These are phyloP conservation scores for Fagus crenata DNA, from an alignment of 306 rosid genomes.

Conservation along the genomic window DNA sequence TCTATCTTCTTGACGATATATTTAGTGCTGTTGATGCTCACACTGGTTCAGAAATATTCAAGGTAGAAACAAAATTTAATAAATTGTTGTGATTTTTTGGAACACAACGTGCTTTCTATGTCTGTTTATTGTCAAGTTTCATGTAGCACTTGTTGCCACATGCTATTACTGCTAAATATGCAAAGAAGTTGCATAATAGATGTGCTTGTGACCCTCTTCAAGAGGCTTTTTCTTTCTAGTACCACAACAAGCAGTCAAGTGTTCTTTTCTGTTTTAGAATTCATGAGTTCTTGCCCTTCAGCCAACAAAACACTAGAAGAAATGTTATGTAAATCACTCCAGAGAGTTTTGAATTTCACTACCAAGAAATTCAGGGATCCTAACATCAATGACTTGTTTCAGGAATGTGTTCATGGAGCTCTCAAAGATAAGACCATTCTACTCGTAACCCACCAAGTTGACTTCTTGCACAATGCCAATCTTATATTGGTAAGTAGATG, in stretches of 20 bases:
- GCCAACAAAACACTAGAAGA: too few species aligned
- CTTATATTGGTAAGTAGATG: conserved; percentile 61
- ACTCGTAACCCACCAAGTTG: conserved; percentile 98
- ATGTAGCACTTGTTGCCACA: background rate
- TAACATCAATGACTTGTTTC: conserved; percentile 2
- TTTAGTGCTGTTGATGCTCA: conserved; percentile 99
- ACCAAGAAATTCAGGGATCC: background rate
- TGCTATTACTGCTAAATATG: too few species aligned
- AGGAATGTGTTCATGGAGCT: conserved; percentile 91
- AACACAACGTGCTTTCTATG: too few species aligned
- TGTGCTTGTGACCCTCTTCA: too few species aligned
- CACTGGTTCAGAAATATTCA: conserved; percentile 90
- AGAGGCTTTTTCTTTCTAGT: too few species aligned
- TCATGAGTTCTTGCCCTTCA: too few species aligned
- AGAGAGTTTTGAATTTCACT: background rate
- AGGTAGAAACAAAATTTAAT: conserved; percentile 41
- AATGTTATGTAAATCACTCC: too few species aligned
- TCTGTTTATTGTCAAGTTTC: background rate
- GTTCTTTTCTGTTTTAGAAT: too few species aligned
- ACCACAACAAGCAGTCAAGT: too few species aligned
- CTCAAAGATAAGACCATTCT: conserved; percentile 76
- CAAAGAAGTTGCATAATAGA: too few species aligned
- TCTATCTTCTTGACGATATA: conserved; percentile 91
- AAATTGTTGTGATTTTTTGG: too few species aligned
- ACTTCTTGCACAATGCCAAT: conserved; percentile 88